Conservation (phyloP, 345 rosid species). For the Euphorbia pulcherrima region DNA sequence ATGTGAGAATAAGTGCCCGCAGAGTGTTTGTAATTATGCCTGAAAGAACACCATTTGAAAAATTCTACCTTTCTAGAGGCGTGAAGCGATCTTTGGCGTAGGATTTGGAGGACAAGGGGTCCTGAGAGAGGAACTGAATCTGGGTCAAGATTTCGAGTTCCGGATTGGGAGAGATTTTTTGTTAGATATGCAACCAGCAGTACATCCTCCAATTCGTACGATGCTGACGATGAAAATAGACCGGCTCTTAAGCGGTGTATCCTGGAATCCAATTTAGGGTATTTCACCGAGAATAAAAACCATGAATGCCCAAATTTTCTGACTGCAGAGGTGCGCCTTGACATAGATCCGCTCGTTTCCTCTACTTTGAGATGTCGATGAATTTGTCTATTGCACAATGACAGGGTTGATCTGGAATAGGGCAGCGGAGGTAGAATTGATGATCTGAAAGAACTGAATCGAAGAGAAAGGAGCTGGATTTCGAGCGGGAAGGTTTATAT, state of each 20-base stretch:
- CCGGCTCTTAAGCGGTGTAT: slow-evolving; percentile 28
- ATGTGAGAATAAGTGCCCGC: slow-evolving; percentile 60
- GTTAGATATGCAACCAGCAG: slow-evolving; percentile 58
- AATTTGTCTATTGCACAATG: neutral
- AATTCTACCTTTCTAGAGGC: slow-evolving; percentile 58
- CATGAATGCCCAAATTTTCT: neutral
- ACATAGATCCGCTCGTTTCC: slow-evolving; percentile 6
- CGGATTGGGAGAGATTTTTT: slow-evolving; percentile 57
- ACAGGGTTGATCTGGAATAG: neutral
- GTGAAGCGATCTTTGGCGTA: slow-evolving; percentile 49
- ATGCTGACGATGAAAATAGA: slow-evolving; percentile 20
- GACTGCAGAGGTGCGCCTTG: slow-evolving; percentile 15
- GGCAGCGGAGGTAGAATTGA: neutral
- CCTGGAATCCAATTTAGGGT: neutral
- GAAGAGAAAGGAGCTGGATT: slow-evolving; percentile 5
- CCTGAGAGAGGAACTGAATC: slow-evolving; percentile 54
- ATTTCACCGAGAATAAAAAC: neutral
- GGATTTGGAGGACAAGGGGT: slow-evolving; percentile 59
- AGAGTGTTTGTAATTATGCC: slow-evolving; percentile 57
- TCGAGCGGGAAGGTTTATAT: neutral
- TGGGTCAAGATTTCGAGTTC: slow-evolving; percentile 58
- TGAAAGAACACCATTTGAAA: slow-evolving; percentile 58
- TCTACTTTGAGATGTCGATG: neutral
- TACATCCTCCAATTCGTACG: slow-evolving; percentile 41
- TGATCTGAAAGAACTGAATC: neutral